These are phyloP conservation scores for Nicotiana tabacum DNA, from an alignment of 257 asterid species.

Conservation along the genomic window DNA sequence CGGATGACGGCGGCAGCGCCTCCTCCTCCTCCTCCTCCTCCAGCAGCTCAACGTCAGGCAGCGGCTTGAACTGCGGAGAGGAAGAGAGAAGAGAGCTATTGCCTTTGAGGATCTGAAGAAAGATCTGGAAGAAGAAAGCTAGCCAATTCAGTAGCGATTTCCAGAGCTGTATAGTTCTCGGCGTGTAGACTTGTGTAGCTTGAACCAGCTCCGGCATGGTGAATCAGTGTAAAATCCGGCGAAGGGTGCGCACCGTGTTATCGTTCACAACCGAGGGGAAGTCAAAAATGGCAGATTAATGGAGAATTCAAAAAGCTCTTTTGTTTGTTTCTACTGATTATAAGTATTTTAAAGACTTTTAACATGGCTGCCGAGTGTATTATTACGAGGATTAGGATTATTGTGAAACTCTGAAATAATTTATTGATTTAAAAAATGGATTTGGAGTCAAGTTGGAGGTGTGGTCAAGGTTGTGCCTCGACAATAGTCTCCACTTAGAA, in stretches of 20 bases:
- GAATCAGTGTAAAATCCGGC: background rate
- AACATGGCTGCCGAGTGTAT: background rate
- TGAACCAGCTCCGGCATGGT: conserved; percentile 76
- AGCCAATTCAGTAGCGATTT: conserved; percentile 78
- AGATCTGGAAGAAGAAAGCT: conserved; percentile 81
- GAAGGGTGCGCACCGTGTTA: background rate
- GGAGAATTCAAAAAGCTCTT: background rate
- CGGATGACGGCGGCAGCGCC: conserved; percentile 19
- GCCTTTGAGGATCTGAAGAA: conserved; percentile 80
- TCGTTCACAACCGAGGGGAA: background rate
- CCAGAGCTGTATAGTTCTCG: conserved; percentile 81
- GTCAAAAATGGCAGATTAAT: conserved; percentile 7
- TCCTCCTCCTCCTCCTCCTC: conserved; percentile 34
- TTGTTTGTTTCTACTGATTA: background rate
- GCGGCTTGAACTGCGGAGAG: conserved; percentile 49
- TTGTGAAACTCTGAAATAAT: background rate
- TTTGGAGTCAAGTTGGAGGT: background rate
- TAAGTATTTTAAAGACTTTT: no score
- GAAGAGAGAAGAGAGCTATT: conserved; percentile 47
- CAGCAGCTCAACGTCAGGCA: conserved; percentile 59
- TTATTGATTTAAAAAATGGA: background rate
- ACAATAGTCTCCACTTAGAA: background rate
- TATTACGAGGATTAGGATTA: background rate
- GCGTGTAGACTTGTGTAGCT: conserved; percentile 72
- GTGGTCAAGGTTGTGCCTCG: background rate